Percentiles rank a stretch among this genome's conserved stretches.
phyloP scores from a whole-genome alignment of 2,329 filamentous ascomycete species.

The Fusarium euwallaceae region DNA sequence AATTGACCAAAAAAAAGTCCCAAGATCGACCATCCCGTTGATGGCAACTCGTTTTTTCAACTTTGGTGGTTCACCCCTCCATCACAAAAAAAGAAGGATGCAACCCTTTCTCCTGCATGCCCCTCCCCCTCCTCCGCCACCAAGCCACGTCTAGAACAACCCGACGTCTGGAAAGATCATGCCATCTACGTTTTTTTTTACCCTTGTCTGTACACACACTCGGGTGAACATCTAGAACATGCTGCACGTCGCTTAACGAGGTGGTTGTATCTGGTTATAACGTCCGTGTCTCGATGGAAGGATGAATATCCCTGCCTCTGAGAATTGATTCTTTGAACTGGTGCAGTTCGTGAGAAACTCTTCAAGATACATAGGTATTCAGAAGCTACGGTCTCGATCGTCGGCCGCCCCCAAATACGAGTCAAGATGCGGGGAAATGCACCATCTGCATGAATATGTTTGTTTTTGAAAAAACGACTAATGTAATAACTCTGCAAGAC shows the following conservation, averaged over 20 bases:
- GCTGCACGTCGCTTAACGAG: not conserved
- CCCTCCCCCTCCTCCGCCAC: constrained; percentile 23
- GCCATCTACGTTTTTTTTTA: not conserved
- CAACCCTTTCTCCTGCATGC: constrained; percentile 14
- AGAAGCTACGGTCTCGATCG: not conserved
- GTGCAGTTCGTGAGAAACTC: not conserved
- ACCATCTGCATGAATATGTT: constrained; percentile 17
- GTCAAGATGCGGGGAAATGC: constrained; percentile 10
- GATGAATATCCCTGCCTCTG: not conserved
- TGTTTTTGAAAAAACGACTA: constrained; percentile 36
- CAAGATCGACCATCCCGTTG: not conserved
- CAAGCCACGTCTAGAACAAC: constrained; percentile 36
- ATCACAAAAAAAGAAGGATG: constrained; percentile 3
- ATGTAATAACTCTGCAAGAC: constrained; percentile 32
- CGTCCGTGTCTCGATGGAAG: not conserved
- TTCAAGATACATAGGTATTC: not conserved
- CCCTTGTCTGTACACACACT: not conserved
- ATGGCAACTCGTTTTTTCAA: not conserved
- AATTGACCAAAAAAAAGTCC: not conserved
- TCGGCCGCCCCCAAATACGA: not conserved
- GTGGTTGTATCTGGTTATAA: not conserved
- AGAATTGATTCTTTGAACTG: not conserved
- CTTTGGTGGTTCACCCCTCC: not conserved
- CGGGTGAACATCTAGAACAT: constrained; percentile 9
- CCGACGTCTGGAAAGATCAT: constrained; percentile 14